Evolutionary conservation across 1,284 basidiomycete genomes (phyloP).

Genomic region (Malassezia japonica): DNA sequence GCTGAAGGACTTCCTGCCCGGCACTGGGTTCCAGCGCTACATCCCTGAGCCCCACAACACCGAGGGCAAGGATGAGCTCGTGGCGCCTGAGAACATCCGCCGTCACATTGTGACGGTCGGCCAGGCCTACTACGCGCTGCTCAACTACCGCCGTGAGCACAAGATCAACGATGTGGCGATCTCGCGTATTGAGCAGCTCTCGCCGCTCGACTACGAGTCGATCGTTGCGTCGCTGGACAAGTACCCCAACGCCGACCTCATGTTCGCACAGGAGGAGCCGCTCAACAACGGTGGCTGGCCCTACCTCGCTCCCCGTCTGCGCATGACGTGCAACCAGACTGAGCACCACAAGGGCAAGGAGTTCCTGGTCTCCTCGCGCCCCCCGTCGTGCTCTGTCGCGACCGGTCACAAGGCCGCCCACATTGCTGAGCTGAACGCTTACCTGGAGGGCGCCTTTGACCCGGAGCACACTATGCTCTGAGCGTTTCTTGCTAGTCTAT

Average conservation of each 20-base stretch:
- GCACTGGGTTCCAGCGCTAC: slow-evolving; percentile 86
- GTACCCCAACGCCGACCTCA: slow-evolving; percentile 84
- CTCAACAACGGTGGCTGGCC: slow-evolving; percentile 66
- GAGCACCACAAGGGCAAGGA: slow-evolving; percentile 71
- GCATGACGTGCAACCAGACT: slow-evolving; percentile 39
- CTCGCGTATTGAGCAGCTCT: slow-evolving; percentile 84
- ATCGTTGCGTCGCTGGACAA: slow-evolving; percentile 56
- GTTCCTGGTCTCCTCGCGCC: slow-evolving; percentile 39
- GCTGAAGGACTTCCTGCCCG: slow-evolving; percentile 75
- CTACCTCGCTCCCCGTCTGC: slow-evolving; percentile 69
- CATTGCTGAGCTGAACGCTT: slow-evolving; percentile 39
- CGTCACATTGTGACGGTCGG: slow-evolving; percentile 71
- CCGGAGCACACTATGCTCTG: no score
- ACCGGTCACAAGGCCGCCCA: slow-evolving; percentile 70
- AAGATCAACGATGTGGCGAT: slow-evolving; percentile 78
- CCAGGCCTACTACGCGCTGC: slow-evolving; percentile 83
- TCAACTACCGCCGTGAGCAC: slow-evolving; percentile 52
- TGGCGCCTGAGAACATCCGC: slow-evolving; percentile 72
- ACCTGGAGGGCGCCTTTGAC: slow-evolving; percentile 38
- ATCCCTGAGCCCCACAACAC: slow-evolving; percentile 70
- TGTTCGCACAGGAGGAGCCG: slow-evolving; percentile 87
- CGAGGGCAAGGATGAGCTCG: slow-evolving; percentile 56
- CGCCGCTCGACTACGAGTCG: slow-evolving; percentile 84
- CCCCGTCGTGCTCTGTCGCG: slow-evolving; percentile 55
- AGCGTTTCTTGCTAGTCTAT: no score